Conservation (phyloP, 345 rosid species). For the Lepidium didymum region DNA sequence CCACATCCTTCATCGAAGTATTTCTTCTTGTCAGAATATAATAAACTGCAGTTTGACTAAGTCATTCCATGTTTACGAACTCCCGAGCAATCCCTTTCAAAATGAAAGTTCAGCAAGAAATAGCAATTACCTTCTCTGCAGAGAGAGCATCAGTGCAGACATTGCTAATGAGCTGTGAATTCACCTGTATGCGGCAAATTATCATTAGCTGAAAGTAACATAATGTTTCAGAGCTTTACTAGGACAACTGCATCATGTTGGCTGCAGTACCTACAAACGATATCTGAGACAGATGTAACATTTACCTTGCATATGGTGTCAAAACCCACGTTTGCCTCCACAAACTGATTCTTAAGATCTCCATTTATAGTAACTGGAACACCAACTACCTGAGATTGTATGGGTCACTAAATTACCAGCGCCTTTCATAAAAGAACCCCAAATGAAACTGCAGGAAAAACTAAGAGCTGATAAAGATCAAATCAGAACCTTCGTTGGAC, state of each 20-base stretch:
- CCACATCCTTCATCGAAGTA: not conserved
- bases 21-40: not conserved
- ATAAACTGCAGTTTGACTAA: not conserved
- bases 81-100: not conserved
- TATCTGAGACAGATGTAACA: slow-evolving; percentile 2
- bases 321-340: slow-evolving; percentile 94
- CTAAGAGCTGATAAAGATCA: not conserved
- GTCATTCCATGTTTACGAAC: not conserved
- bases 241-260: not conserved
- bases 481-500: slow-evolving; percentile 63
- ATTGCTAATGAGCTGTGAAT: slow-evolving; percentile 98
- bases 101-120: not conserved
- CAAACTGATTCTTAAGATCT: slow-evolving; percentile 94
- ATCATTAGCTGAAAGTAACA: not conserved
- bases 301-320: slow-evolving; percentile 95
- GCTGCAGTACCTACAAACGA: not conserved
- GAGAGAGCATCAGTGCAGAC: slow-evolving; percentile 96
- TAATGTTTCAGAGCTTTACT: not conserved
- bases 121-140: slow-evolving; percentile 75
- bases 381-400: slow-evolving; percentile 69
- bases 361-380: slow-evolving; percentile 97
- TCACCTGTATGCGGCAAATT: slow-evolving; percentile 47
- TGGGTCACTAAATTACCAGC: not conserved
- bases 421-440: not conserved
- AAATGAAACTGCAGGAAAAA: not conserved